Evolutionary conservation across 345 rosid genomes (phyloP).

Genomic region (Ceriops decandra): DNA sequence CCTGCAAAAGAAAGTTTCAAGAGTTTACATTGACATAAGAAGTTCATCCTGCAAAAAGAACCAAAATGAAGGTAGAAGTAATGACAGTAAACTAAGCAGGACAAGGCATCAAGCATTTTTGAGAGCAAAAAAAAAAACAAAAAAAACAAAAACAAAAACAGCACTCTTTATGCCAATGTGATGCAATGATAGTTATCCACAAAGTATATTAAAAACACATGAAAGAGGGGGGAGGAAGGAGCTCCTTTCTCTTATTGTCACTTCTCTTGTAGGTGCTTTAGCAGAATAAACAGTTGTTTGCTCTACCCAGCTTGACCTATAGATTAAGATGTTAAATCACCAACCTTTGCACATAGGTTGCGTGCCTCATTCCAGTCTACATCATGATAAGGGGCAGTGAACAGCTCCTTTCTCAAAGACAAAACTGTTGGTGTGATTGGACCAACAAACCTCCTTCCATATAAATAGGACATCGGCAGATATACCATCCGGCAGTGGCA

Average conservation of each 20-base stretch:
- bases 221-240: too few relatives aligned
- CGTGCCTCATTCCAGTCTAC: slow-evolving; percentile 86
- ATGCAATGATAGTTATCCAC: too few relatives aligned
- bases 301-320: neutral
- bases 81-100: neutral
- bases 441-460: slow-evolving; percentile 94
- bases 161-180: neutral
- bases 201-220: too few relatives aligned
- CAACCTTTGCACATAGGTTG: slow-evolving; percentile 84
- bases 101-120: neutral
- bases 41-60: neutral
- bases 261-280: too few relatives aligned
- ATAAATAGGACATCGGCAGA: slow-evolving; percentile 94
- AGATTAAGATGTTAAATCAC: slow-evolving; percentile 29
- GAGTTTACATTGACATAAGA: neutral
- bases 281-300: too few relatives aligned
- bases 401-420: slow-evolving; percentile 88
- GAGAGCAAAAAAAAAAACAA: neutral
- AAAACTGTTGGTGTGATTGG: slow-evolving; percentile 80
- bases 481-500: slow-evolving; percentile 99
- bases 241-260: too few relatives aligned
- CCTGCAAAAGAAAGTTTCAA: slow-evolving; percentile 40
- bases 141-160: neutral
- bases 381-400: slow-evolving; percentile 73
- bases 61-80: neutral